phyloP scores from a whole-genome alignment of 2,329 filamentous ascomycete species.

The Verticillium nubilum region DNA sequence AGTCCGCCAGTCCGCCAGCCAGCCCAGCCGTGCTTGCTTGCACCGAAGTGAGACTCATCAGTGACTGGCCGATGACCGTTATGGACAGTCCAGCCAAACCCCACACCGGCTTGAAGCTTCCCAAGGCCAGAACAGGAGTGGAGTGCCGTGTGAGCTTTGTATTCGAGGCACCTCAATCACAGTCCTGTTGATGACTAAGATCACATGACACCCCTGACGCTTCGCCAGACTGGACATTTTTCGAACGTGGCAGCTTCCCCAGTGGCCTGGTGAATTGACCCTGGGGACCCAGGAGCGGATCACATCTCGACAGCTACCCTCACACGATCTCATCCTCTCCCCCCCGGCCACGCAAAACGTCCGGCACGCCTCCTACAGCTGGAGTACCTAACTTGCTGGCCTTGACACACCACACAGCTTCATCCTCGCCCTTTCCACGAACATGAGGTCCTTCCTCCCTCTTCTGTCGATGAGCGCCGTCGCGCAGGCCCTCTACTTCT shows the following conservation, averaged over 20 bases:
- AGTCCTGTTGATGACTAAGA: neutral
- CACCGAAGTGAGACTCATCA: neutral
- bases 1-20: too few relatives aligned
- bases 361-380: slow-evolving; percentile 2
- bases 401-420: neutral
- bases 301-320: slow-evolving; percentile 7
- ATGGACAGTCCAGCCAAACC: neutral
- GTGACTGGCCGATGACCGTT: neutral
- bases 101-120: neutral
- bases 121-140: neutral
- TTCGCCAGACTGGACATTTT: slow-evolving; percentile 25
- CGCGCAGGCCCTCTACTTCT: slow-evolving; percentile 89
- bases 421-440: slow-evolving; percentile 12
- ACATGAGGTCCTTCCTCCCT: slow-evolving; percentile 57
- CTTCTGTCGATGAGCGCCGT: slow-evolving; percentile 59
- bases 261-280: slow-evolving; percentile 11
- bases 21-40: neutral
- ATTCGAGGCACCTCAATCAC: too few relatives aligned
- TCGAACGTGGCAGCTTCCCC: slow-evolving; percentile 49
- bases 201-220: slow-evolving; percentile 29
- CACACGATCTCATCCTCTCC: neutral
- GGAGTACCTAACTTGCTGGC: neutral
- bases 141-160: neutral
- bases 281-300: slow-evolving; percentile 8
- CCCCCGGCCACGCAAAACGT: slow-evolving; percentile 7